Base-by-base conservation (phyloP, 1,139 yeast species). In the Candida sp. region DNA sequence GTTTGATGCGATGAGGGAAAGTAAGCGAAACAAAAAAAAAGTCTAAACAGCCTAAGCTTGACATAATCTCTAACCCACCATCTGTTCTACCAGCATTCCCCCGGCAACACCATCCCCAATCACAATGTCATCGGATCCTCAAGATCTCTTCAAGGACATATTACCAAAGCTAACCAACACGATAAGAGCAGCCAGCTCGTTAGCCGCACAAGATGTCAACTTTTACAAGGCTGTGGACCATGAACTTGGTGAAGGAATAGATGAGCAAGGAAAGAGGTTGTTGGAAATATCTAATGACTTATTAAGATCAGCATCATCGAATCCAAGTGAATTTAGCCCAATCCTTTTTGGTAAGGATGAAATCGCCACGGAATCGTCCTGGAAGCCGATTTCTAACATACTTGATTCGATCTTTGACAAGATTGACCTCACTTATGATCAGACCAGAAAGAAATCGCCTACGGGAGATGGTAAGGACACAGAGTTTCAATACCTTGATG, bases 121-220 rank as follows among this genome's bases (percentile, higher is more conserved):
- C 7, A 38, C 25, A n/a, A 52, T 47, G 56, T 46, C 49, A 28
- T 37, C 48, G 8, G 42, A 47, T 39, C 47, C 43, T 9, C 47
- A 48, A 26, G 60, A 58, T 35, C 44, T 58, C 17, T 65, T 68
- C 47, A 60, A 64, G 7, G 67, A 56, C 22, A 62, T 70, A 4
- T 57, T 76, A 25, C 77, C 86, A 2, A 68, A 71, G 52, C 76
- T 83, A 3, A 76, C 83, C 47, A 76, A 76, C 27, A 76, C 88
- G 1, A 84, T 91, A 35, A 77, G 97, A 55, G 81, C 90, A 2
- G 83, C 97, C 0, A 75, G 88, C 5, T 83, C 89, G 2, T 70
- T 94, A 43, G 88, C 92, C 2, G 84, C 91, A 0, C 91, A 90
- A 57, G 99, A 94, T 71, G 81, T 92, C 27, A 81, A 80, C 42